phyloP scores from a whole-genome alignment of 106 monocot species.

The Allium cepa region DNA sequence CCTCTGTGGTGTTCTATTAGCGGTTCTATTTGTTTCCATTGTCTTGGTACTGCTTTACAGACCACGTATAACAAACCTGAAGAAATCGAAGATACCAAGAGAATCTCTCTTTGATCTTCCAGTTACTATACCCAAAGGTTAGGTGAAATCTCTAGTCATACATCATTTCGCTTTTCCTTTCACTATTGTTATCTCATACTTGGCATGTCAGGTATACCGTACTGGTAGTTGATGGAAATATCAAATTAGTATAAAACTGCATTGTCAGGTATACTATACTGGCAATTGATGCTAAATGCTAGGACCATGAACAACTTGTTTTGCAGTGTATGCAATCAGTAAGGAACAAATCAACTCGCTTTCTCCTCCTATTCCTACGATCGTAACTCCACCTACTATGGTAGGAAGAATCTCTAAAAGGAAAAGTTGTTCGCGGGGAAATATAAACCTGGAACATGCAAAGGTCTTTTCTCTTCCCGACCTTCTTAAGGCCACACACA shows the following conservation, averaged over 20 bases:
- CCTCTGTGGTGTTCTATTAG: slow-evolving; percentile 13
- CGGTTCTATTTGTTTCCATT: slow-evolving; percentile 8
- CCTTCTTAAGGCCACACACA: slow-evolving; percentile 41
- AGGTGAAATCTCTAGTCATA: background rate
- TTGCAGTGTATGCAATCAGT: slow-evolving; percentile 19
- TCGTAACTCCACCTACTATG: slow-evolving; percentile 8
- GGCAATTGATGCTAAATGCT: too few species aligned
- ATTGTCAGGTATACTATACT: too few species aligned
- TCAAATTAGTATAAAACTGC: too few species aligned
- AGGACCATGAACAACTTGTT: slow-evolving; percentile 1
- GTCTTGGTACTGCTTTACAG: slow-evolving; percentile 3
- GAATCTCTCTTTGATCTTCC: slow-evolving; percentile 19
- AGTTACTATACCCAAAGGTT: slow-evolving; percentile 24
- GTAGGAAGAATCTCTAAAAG: slow-evolving; percentile 21
- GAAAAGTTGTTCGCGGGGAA: slow-evolving; percentile 30
- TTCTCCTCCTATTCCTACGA: slow-evolving; percentile 10
- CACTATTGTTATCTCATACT: background rate
- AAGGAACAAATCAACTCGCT: background rate
- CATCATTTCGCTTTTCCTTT: background rate
- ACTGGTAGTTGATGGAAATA: too few species aligned
- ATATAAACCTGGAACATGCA: slow-evolving; percentile 8
- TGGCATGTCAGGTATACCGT: background rate
- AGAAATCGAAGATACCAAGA: slow-evolving; percentile 6
- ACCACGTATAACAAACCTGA: slow-evolving; percentile 4
- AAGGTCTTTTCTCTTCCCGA: slow-evolving; percentile 48